Evolutionary conservation across 1,284 basidiomycete genomes (phyloP).

Genomic region (Cutaneotrichosporon dermatis): DNA sequence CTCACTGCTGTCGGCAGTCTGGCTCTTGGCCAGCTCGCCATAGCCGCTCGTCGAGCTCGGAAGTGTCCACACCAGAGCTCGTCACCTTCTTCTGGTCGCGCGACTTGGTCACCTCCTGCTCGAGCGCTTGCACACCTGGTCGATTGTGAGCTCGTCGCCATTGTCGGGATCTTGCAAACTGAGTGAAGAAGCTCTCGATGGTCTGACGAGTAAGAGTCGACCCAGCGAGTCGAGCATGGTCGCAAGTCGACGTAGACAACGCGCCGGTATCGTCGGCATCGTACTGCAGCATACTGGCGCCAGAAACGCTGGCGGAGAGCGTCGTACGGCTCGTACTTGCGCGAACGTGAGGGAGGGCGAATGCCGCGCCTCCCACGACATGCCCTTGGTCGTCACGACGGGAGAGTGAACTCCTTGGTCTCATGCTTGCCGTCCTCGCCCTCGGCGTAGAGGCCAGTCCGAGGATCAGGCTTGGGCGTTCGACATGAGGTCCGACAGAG

Average conservation of each 20-base stretch:
- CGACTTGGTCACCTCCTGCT: slow-evolving; percentile 70
- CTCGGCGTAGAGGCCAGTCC: slow-evolving; percentile 66
- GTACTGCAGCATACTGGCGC: slow-evolving; percentile 86
- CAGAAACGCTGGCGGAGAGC: slow-evolving; percentile 87
- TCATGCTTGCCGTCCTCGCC: slow-evolving; percentile 56
- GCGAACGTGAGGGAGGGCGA: slow-evolving; percentile 53
- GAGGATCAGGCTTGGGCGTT: slow-evolving; percentile 64
- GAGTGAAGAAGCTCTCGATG: slow-evolving; percentile 72
- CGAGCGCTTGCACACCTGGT: slow-evolving; percentile 71
- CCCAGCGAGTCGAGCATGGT: slow-evolving; percentile 98
- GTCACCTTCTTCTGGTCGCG: slow-evolving; percentile 58
- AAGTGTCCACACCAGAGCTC: slow-evolving; percentile 2
- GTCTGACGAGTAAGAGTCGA: slow-evolving; percentile 82
- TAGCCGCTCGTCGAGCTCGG: slow-evolving; percentile 9
- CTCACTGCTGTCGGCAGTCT: not conserved
- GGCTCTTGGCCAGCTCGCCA: slow-evolving; percentile 1
- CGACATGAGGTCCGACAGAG: slow-evolving; percentile 65
- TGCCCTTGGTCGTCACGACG: slow-evolving; percentile 42
- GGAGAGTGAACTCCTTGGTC: slow-evolving; percentile 63
- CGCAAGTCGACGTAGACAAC: slow-evolving; percentile 77
- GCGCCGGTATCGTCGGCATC: slow-evolving; percentile 79
- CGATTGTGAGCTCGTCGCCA: slow-evolving; percentile 66
- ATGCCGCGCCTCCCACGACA: slow-evolving; percentile 46
- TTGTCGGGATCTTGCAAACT: slow-evolving; percentile 61
- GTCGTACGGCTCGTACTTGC: slow-evolving; percentile 92